phyloP scores from a whole-genome alignment of 1,284 basidiomycete genomes.

The Malassezia furfur region DNA sequence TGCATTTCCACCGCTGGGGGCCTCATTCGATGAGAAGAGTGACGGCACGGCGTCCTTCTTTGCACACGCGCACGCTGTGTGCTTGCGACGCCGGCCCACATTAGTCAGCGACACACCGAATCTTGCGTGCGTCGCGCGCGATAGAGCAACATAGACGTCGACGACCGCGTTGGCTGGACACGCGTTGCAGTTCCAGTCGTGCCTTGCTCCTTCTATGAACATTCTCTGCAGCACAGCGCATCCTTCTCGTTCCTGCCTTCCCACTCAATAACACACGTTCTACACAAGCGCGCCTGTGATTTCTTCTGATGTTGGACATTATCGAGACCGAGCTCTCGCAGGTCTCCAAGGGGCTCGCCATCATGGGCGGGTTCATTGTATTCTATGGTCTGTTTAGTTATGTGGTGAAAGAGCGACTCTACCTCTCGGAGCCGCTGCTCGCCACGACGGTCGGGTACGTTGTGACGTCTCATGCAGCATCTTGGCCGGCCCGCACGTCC shows the following conservation, averaged over 20 bases:
- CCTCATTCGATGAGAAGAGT: slow-evolving; percentile 21
- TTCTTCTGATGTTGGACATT: slow-evolving; percentile 16
- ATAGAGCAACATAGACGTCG: no score
- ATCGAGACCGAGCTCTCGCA: slow-evolving; percentile 36
- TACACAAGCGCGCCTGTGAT: neutral
- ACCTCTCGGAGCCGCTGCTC: slow-evolving; percentile 43
- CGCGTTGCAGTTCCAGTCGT: no score
- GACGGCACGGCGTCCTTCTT: neutral
- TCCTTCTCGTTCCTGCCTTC: neutral
- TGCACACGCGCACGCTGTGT: no score
- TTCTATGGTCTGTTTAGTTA: slow-evolving; percentile 44
- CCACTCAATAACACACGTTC: neutral
- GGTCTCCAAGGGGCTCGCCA: slow-evolving; percentile 35
- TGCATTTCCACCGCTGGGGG: slow-evolving; percentile 8
- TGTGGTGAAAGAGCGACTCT: slow-evolving; percentile 41
- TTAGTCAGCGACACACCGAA: no score
- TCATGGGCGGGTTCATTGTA: slow-evolving; percentile 44
- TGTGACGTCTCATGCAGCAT: slow-evolving; percentile 18
- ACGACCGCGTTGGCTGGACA: no score
- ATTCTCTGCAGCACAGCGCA: no score
- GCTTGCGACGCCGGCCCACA: no score
- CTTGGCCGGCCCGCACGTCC: slow-evolving; percentile 39
- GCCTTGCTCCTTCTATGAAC: no score
- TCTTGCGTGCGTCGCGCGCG: no score
- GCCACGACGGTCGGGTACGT: slow-evolving; percentile 28